Conservation (phyloP, 106 monocot genomes). For the Allium cepa region DNA sequence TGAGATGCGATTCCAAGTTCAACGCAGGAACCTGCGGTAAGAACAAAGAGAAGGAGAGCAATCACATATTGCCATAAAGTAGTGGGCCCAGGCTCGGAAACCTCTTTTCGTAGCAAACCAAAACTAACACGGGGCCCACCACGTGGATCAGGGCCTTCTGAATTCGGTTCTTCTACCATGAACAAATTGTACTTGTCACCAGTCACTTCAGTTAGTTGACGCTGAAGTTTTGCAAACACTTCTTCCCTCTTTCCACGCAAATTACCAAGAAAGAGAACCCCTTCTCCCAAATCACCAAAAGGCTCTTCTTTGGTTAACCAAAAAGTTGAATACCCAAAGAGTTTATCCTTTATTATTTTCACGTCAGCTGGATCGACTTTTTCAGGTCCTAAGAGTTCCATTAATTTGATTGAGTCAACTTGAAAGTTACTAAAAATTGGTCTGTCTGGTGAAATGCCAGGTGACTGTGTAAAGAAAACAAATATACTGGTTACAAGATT, state of each 20-base stretch:
- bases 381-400: slow-evolving; percentile 95
- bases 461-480: slow-evolving; percentile 33
- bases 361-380: slow-evolving; percentile 91
- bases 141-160: slow-evolving; percentile 89
- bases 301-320: slow-evolving; percentile 94
- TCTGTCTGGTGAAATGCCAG: slow-evolving; percentile 38
- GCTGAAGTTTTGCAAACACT: slow-evolving; percentile 78
- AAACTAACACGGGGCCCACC: slow-evolving; percentile 96
- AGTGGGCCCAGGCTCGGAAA: slow-evolving; percentile 92
- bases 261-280: slow-evolving; percentile 92
- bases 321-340: slow-evolving; percentile 96
- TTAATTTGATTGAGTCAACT: slow-evolving; percentile 81
- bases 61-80: slow-evolving; percentile 98
- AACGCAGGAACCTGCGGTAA: slow-evolving; percentile 85
- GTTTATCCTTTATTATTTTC: slow-evolving; percentile 83
- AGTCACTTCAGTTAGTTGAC: slow-evolving; percentile 50
- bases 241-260: slow-evolving; percentile 84
- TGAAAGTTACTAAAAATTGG: slow-evolving; percentile 70
- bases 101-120: slow-evolving; percentile 87
- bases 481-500: background rate
- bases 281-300: slow-evolving; percentile 95
- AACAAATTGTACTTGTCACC: slow-evolving; percentile 86
- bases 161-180: slow-evolving; percentile 97
- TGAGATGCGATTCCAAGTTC: slow-evolving; percentile 99
- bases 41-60: slow-evolving; percentile 76